These are phyloP conservation scores for Patellaria atrata DNA, from an alignment of 495 filamentous ascomycete genomes.

Conservation along the genomic window DNA sequence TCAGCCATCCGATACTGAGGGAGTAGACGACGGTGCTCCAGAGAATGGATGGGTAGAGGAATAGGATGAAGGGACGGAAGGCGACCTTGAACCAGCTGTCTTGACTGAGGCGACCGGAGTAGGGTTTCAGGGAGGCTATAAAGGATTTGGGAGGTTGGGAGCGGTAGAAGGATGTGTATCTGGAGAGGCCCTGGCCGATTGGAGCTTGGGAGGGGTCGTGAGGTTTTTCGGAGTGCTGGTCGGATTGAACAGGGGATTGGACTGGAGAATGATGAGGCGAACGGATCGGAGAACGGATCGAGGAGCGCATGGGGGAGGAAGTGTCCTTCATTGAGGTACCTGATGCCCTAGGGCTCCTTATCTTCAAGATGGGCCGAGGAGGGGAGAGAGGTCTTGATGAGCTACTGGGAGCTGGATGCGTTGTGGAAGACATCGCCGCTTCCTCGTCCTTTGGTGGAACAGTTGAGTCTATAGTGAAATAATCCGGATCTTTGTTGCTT, in stretches of 20 bases:
- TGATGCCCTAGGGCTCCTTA: too few relatives aligned
- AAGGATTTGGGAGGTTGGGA: constrained; percentile 51
- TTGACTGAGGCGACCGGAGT: constrained; percentile 59
- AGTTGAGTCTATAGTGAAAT: constrained; percentile 2
- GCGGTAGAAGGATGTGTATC: constrained; percentile 21
- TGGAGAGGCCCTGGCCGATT: background rate
- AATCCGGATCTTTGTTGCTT: constrained; percentile 7
- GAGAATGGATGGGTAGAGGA: constrained; percentile 74
- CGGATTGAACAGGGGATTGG: too few relatives aligned
- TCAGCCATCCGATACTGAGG: constrained; percentile 87
- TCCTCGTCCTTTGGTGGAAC: background rate
- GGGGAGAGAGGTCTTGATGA: too few relatives aligned
- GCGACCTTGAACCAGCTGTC: constrained; percentile 70
- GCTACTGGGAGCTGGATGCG: too few relatives aligned
- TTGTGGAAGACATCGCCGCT: background rate
- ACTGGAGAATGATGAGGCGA: too few relatives aligned
- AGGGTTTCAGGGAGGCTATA: constrained; percentile 52
- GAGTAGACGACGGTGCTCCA: constrained; percentile 84
- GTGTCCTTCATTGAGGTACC: too few relatives aligned
- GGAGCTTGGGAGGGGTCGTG: background rate
- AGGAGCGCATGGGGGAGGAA: too few relatives aligned
- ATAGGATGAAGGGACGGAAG: constrained; percentile 69
- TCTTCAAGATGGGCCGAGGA: too few relatives aligned
- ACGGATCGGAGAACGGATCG: background rate
- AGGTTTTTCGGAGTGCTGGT: background rate